A percentile compares a stretch with the other conserved stretches of the same genome.
phyloP scores from a whole-genome alignment of 2,329 filamentous ascomycete genomes.

The Lizonia empirigonia region DNA sequence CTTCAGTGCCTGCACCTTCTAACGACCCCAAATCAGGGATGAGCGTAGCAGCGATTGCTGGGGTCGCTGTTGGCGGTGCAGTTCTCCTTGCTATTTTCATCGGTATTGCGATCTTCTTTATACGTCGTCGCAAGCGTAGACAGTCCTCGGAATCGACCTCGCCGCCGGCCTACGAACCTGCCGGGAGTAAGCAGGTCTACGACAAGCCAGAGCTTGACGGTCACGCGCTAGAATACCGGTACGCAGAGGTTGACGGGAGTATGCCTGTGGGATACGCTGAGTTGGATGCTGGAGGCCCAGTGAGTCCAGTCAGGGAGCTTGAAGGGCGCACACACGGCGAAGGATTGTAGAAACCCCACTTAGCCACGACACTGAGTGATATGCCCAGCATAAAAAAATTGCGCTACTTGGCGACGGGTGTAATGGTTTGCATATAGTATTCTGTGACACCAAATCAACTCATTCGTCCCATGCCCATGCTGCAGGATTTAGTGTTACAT shows the following conservation, averaged over 20 bases:
- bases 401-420: not conserved
- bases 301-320: not conserved
- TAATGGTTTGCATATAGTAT: not conserved
- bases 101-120: slow-evolving; percentile 16
- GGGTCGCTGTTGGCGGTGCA: slow-evolving; percentile 23
- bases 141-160: not conserved
- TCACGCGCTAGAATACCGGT: not conserved
- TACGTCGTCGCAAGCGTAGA: slow-evolving; percentile 13
- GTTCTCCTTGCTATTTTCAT: slow-evolving; percentile 14
- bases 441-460: not conserved
- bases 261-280: not conserved
- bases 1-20: not conserved
- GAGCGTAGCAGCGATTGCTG: slow-evolving; percentile 22
- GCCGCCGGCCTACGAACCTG: not conserved
- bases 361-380: too few relatives aligned
- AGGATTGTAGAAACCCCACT: too few relatives aligned
- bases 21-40: not conserved
- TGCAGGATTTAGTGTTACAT: not conserved
- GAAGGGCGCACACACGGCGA: too few relatives aligned
- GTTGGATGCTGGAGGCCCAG: slow-evolving; percentile 2
- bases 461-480: not conserved
- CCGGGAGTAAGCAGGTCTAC: not conserved
- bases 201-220: slow-evolving; percentile 1
- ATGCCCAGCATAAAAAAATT: not conserved
- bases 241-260: not conserved